Conservation (phyloP, 371 early-diverging fungal genomes). For the Dinochytrium kinnereticum region DNA sequence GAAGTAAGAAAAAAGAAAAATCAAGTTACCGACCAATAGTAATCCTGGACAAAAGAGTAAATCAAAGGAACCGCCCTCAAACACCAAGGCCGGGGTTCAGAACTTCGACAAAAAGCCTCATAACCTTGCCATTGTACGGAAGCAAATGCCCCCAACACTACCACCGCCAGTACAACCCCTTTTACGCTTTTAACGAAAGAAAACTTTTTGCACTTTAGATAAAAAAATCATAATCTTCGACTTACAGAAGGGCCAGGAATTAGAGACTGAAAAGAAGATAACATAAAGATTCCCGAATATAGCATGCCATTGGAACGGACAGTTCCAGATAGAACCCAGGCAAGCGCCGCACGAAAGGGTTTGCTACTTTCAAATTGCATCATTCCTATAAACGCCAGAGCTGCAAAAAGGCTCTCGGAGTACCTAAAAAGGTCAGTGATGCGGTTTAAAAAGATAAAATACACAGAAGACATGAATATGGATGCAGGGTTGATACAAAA, state of each 20-base stretch:
- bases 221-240: no score
- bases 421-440: conserved; percentile 53
- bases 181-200: not conserved
- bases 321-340: conserved; percentile 66
- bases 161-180: not conserved
- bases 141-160: conserved; percentile 61
- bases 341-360: conserved; percentile 62
- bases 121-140: conserved; percentile 78
- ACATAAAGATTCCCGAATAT: conserved; percentile 82
- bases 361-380: conserved; percentile 50
- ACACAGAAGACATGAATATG: conserved; percentile 88
- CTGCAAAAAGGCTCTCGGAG: conserved; percentile 87
- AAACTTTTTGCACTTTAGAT: no score
- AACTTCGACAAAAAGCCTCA: conserved; percentile 59
- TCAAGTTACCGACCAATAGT: conserved; percentile 74
- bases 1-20: not conserved
- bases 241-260: no score
- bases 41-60: conserved; percentile 84
- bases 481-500: conserved; percentile 80
- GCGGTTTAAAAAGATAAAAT: conserved; percentile 15
- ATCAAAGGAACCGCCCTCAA: conserved; percentile 60
- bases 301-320: conserved; percentile 85
- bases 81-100: conserved; percentile 75
- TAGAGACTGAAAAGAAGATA: conserved; percentile 24
- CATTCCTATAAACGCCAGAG: conserved; percentile 82